Conservation (phyloP, 257 asterid species). For the Cordia subcordata region DNA sequence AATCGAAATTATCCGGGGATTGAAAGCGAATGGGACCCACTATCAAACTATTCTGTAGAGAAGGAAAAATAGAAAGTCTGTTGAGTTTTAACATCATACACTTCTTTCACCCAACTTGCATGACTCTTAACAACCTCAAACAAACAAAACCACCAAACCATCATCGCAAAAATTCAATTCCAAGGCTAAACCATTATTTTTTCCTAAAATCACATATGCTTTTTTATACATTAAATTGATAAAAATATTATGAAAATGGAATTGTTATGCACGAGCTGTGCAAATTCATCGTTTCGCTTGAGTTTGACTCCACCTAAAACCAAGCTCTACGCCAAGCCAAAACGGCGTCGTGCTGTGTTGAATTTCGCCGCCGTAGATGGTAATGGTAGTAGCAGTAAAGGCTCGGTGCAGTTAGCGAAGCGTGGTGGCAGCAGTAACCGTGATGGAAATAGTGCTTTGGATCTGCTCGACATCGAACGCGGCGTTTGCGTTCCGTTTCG, state of each 20-base stretch:
- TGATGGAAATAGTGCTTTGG: conserved; percentile 58
- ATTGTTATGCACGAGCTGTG: background rate
- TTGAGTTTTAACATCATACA: no score
- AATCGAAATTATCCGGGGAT: no score
- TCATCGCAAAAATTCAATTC: background rate
- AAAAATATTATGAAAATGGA: background rate
- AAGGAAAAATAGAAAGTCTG: no score
- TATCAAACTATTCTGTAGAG: no score
- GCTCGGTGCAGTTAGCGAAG: conserved; percentile 3
- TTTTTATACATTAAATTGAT: no score
- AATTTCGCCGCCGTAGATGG: background rate
- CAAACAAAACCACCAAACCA: no score
- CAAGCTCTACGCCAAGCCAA: background rate
- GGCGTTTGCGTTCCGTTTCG: conserved; percentile 90
- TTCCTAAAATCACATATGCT: background rate
- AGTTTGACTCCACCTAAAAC: background rate
- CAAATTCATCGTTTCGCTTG: background rate
- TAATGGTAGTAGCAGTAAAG: background rate
- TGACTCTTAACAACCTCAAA: background rate
- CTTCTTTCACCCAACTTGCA: conserved; percentile 1
- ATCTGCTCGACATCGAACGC: conserved; percentile 83
- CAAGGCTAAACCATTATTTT: background rate
- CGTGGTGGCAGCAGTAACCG: conserved; percentile 10
- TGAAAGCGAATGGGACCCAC: no score
- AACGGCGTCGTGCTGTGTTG: conserved; percentile 4